Percentiles rank a stretch among this genome's conserved stretches.
phyloP scores from a whole-genome alignment of 495 filamentous ascomycete genomes.

The Talaromyces adpressus region DNA sequence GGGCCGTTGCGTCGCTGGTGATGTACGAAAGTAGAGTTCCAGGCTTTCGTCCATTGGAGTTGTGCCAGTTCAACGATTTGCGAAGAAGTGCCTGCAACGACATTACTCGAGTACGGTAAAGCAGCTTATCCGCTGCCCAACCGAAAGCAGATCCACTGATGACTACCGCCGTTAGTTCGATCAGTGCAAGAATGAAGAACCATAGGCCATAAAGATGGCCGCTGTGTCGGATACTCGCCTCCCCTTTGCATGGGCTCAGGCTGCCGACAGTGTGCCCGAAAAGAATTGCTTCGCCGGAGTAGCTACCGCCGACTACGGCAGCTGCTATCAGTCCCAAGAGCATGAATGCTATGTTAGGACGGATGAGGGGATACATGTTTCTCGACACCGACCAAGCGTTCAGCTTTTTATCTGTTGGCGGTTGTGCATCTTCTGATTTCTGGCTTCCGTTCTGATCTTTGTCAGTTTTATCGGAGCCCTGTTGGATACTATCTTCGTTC shows the following conservation, averaged over 20 bases:
- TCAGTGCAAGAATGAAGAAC: constrained; percentile 46
- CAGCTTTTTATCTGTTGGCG: neutral
- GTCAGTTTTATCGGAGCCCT: neutral
- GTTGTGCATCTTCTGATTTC: neutral
- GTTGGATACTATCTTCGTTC: neutral
- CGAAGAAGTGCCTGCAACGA: constrained; percentile 31
- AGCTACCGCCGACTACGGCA: constrained; percentile 6
- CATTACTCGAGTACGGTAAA: constrained; percentile 11
- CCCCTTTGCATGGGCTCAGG: constrained; percentile 1
- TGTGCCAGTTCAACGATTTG: constrained; percentile 39
- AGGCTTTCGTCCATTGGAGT: constrained; percentile 36
- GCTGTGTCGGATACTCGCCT: neutral
- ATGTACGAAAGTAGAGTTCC: constrained; percentile 46
- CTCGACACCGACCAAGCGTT: neutral
- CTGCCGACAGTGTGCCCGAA: constrained; percentile 10
- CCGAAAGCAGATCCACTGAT: constrained; percentile 6
- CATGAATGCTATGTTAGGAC: neutral
- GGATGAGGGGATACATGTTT: neutral
- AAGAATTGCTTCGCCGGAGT: constrained; percentile 13
- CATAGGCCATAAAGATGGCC: constrained; percentile 41
- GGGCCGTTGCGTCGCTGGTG: constrained; percentile 5
- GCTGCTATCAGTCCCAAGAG: constrained; percentile 1
- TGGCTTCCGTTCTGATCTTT: neutral
- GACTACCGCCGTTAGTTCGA: constrained; percentile 36
- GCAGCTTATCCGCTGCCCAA: neutral